Base-by-base conservation (phyloP, 2,329 filamentous ascomycete genomes). In the Pseudogymnoascus sp. region DNA sequence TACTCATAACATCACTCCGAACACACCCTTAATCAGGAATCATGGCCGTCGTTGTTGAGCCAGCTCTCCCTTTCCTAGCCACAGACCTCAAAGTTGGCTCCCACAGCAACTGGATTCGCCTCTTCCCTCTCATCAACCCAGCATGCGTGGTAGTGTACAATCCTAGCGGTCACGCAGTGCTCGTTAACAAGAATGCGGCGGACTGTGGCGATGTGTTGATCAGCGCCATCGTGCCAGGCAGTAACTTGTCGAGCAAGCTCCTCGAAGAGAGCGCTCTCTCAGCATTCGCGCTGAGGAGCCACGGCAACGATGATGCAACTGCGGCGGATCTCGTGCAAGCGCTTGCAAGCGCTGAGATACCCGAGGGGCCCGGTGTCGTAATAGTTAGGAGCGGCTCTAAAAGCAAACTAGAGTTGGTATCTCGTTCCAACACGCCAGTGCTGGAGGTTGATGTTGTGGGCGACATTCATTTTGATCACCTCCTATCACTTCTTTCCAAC, bases 101-200 rank as follows among this genome's bases (percentile, higher is more conserved):
- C 44, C 60, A 66, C n/a, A 51, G 60, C 33, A 60, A 66, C 62
- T 70, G 68, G 68, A 65, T 38, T 51, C 62, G 67, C 6, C 63
- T 70, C 7, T 66, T 68, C 62, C 65, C 66, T n/a, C 62, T 70
- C n/a, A 68, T 70, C 48, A 63, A 67, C 12, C 68, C 68, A 36
- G 66, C 67, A 6, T 61, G 65, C 61, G 68, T 62, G 60, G 55
- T 48, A 4, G 48, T 68, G 25, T 58, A 65, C 9, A 63, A 44
- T 7, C 31, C 60, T 13, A 62, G 41, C 51, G 64, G 63, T 1
- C 60, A 63, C 21, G 35, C 63, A 13, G 44, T 70, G 2, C 60
- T 67, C 1, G 51, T 69, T 17, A 65, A 70, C 55, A 66, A 62
- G 15, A 62, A 61, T 27, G 51, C 65, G 42, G 15, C 63, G 3